Percentiles rank a stretch among this genome's conserved stretches.
Conservation (phyloP, 169 alveolate species). For the Plasmodium vivax region DNA sequence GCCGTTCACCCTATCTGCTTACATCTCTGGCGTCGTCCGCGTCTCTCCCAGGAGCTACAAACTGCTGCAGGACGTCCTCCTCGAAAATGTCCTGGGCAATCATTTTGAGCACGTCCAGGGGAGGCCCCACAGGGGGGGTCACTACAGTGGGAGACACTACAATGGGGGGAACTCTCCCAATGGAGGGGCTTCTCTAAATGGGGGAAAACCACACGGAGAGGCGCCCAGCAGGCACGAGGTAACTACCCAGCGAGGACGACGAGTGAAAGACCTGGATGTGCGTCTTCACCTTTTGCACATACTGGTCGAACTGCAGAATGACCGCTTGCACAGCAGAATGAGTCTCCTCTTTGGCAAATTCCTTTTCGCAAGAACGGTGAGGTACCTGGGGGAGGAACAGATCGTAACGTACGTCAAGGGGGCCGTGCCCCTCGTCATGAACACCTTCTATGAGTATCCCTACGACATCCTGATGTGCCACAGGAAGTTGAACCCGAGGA, state of each 20-base stretch:
- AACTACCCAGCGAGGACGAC: background rate
- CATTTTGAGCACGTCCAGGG: conserved; percentile 11
- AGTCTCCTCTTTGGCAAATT: conserved; percentile 7
- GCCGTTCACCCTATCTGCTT: background rate
- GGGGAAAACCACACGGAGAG: background rate
- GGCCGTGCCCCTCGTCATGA: conserved; percentile 3
- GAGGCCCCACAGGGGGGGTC: background rate
- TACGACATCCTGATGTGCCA: conserved; percentile 10
- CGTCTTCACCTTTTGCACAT: background rate
- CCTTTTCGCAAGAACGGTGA: background rate
- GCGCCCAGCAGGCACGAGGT: too few species aligned
- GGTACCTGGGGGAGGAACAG: background rate
- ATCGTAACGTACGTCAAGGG: conserved; percentile 26
- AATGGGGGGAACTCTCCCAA: too few species aligned
- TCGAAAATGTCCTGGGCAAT: conserved; percentile 17
- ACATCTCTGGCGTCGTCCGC: background rate
- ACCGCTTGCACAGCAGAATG: conserved; percentile 1
- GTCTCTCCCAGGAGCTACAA: conserved; percentile 11
- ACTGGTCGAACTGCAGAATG: conserved; percentile 8
- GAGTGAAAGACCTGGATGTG: conserved; percentile 8
- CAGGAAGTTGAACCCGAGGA: conserved; percentile 3
- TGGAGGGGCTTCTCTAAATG: background rate
- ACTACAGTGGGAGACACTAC: too few species aligned
- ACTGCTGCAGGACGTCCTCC: background rate
- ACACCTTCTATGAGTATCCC: conserved; percentile 29